Conservation (phyloP, 768 basidiomycete species). For the Serendipita sp. region DNA sequence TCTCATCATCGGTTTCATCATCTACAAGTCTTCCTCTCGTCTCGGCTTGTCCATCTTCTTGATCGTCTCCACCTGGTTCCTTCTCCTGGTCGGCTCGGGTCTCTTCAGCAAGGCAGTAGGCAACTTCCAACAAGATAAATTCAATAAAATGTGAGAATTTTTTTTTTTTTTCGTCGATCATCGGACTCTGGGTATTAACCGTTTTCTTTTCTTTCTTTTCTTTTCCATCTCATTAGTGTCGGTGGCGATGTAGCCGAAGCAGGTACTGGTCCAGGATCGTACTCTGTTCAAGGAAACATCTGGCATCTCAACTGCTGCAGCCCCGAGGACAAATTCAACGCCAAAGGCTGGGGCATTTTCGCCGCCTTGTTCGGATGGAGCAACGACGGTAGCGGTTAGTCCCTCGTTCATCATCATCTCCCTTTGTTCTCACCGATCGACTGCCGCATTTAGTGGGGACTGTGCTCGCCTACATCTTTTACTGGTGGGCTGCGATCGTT, state of each 20-base stretch:
- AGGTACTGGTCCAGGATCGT: conserved; percentile 65
- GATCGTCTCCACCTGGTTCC: conserved; percentile 76
- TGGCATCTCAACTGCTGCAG: conserved; percentile 74
- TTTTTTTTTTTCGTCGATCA: too few relatives aligned
- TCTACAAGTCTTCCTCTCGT: conserved; percentile 67
- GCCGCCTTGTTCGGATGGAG: conserved; percentile 77
- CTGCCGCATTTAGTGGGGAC: conserved; percentile 38
- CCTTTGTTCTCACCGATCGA: background rate
- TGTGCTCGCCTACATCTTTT: conserved; percentile 77
- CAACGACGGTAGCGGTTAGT: conserved; percentile 57
- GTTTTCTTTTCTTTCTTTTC: background rate
- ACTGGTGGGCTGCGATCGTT: conserved; percentile 73
- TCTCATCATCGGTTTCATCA: conserved; percentile 50
- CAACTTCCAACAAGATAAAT: conserved; percentile 53
- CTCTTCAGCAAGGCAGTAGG: conserved; percentile 71
- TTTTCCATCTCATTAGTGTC: conserved; percentile 20
- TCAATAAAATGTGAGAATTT: conserved; percentile 33
- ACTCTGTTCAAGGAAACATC: conserved; percentile 62
- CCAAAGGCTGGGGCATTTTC: conserved; percentile 66
- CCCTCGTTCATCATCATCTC: background rate
- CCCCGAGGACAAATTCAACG: conserved; percentile 35
- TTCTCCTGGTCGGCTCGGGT: conserved; percentile 88
- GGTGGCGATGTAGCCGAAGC: conserved; percentile 33
- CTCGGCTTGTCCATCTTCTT: conserved; percentile 73
- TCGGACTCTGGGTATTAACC: background rate